Conservation (phyloP, 768 basidiomycete genomes). For the Pleurotus pulmonarius region DNA sequence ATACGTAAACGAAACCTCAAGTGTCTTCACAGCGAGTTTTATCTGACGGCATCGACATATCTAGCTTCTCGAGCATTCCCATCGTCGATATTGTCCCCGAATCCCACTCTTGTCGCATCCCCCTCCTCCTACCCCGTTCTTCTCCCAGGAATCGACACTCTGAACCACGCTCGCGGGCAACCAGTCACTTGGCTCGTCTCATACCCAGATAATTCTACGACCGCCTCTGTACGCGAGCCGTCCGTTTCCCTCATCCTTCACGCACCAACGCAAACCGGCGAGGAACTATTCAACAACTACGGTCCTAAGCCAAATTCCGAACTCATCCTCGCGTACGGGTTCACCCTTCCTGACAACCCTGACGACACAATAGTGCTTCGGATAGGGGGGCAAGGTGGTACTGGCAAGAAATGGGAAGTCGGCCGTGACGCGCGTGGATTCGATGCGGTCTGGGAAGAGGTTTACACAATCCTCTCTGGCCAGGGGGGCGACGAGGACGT, state of each 20-base stretch:
- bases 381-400: constrained; percentile 46
- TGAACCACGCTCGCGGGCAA: constrained; percentile 81
- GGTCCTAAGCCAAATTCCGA: constrained; percentile 89
- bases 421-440: constrained; percentile 53
- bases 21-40: constrained; percentile 52
- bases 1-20: constrained; percentile 5
- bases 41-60: constrained; percentile 70
- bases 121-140: constrained; percentile 68
- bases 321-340: constrained; percentile 90
- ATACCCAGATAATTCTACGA: constrained; percentile 23
- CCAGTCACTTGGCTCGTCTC: constrained; percentile 81
- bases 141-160: constrained; percentile 80
- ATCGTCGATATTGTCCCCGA: constrained; percentile 66
- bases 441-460: constrained; percentile 58
- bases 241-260: constrained; percentile 61
- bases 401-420: constrained; percentile 55
- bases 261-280: constrained; percentile 28
- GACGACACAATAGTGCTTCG: constrained; percentile 85
- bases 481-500: constrained; percentile 18
- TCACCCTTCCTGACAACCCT: constrained; percentile 72
- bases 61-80: constrained; percentile 90
- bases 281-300: constrained; percentile 87
- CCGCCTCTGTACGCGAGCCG: constrained; percentile 7
- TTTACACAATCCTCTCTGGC: constrained; percentile 27
- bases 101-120: constrained; percentile 47